phyloP scores from a whole-genome alignment of 371 early-diverging fungal genomes.

The Haplosporangium sp. region DNA sequence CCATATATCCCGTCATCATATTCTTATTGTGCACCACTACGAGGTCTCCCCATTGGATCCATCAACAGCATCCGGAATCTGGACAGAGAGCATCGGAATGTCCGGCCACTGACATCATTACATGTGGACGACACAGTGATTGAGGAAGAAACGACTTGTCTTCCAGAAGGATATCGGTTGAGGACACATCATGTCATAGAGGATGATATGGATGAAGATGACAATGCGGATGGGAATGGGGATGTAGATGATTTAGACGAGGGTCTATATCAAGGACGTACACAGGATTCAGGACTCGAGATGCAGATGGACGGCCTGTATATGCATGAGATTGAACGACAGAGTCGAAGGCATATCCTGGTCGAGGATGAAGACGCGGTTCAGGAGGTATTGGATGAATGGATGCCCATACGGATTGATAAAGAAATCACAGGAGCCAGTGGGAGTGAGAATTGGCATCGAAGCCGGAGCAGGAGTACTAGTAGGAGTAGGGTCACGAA shows the following conservation, averaged over 20 bases:
- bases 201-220: background rate
- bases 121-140: constrained; percentile 10
- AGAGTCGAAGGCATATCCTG: too few species aligned
- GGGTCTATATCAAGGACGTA: background rate
- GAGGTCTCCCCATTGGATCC: constrained; percentile 34
- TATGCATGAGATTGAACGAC: background rate
- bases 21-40: constrained; percentile 21
- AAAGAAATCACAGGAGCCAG: too few species aligned
- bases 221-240: background rate
- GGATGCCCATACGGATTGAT: too few species aligned
- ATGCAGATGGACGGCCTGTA: too few species aligned
- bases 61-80: constrained; percentile 44
- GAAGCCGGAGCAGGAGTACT: too few species aligned
- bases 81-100: constrained; percentile 18
- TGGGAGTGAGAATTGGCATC: too few species aligned
- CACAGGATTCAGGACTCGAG: too few species aligned
- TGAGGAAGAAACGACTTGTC: constrained; percentile 7
- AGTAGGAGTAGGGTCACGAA: too few species aligned
- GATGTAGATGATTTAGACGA: background rate
- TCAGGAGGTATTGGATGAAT: too few species aligned
- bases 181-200: constrained; percentile 24
- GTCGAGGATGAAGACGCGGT: too few species aligned
- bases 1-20: constrained; percentile 4
- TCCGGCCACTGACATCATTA: constrained; percentile 28
- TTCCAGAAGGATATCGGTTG: constrained; percentile 23